Base-by-base conservation (phyloP, 148 eudicot species). In the Chenopodium formosanum region DNA sequence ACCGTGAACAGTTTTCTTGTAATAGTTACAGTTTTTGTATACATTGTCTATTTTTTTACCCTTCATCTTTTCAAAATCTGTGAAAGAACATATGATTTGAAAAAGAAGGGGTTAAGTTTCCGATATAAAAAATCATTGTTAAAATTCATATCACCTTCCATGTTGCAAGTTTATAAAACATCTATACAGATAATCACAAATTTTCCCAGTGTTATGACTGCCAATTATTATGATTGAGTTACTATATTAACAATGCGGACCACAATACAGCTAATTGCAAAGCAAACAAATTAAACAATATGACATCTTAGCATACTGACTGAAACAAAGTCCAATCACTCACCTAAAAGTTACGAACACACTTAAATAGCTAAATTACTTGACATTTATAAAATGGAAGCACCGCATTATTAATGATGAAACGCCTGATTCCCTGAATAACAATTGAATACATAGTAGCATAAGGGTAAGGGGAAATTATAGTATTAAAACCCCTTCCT, bases 1-100 rank as follows among this genome's bases (percentile, higher is more conserved):
- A 34, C 52, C 66, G 68, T 77, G 77, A 73, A 83, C 77, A 72
- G 73, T 27, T 80, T 62, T 80, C 67, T 72, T 63, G 78, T 84
- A 71, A 80, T 71, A 20, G 37, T 80, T 63, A 50, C 75, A 84
- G 23, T 48, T 78, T 84, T 81, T 31, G 60, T 47, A 64, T 58
- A 70, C 73, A 65, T 20, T 56, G 14, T 75, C n/a, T 20, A 22
- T 12, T 66, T 78, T 81, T 84, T 81, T 70, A 34, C 56, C 76
- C 48, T 73, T 72, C 70, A 66, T 32, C 32, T 73, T 56, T 78
- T 71, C 37, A 73, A 77, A 32, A 78, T 74, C 22, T 56, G 86
- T 71, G 50, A 76, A 80, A 76, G 53, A 47, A 58, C 83, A 69
- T 14, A 80, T 44, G 67, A 70, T 19, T 75, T 52, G 56, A 69